Base-by-base conservation (phyloP, 2,329 filamentous ascomycete genomes). In the Metarhizium humberi region DNA sequence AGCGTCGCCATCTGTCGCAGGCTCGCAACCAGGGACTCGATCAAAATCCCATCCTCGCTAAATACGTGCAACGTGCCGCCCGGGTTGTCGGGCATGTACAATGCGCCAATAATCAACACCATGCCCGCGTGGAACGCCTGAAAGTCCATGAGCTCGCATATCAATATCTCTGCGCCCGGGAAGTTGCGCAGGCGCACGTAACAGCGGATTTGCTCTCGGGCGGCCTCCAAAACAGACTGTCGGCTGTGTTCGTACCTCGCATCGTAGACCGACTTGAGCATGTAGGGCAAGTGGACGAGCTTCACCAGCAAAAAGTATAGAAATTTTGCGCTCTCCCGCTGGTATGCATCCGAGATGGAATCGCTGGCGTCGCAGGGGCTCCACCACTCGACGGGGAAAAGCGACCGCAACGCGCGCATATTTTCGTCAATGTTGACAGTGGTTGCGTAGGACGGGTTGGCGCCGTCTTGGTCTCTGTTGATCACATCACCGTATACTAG, bases 201-300 rank as follows among this genome's bases (percentile, higher is more conserved):
- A 11, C 67, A 58, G 16, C 58, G 56, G 29, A 77, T 67, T 52
- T 73, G 67, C 40, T 71, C 68, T 50, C 75, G 68, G 11, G 74
- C 67, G 1, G 73, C 71, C 38, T 75, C 69, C 25, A 78, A 61
- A 2, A 72, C 70, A 13, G 67, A 62, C 7, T 63, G 57, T 38
- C 70, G 69, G 46, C 69, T 76, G 55, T 70, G 68, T 25, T 69
- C 65, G 56, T 71, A 75, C 43, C 62, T 63, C 29, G 63, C 60
- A 29, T 76, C 68, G 3, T 59, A 52, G 6, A 65, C 64, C 0
- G 69, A 66, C 53, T 71, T 69, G 14, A 76, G 63, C 67, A 77
- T 73, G 55, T 76, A 76, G 0, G 76, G 76, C 45, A 78, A 63
- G 57, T 78, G 76, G 13, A 78, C 62, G 45, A 74, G 55, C 47